Conservation (phyloP, 345 rosid genomes). For the Citrus sinensis region DVS_A1.0 CM039167.1:6044501-6045000, state of each 20-base stretch:
- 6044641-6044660: slow-evolving; percentile 13
- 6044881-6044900: slow-evolving; percentile 50
- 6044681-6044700: slow-evolving; percentile 1
- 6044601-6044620: neutral
- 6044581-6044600: neutral
- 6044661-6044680: slow-evolving; percentile 23
- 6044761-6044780: slow-evolving; percentile 10
- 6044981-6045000: slow-evolving; percentile 64
- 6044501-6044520: no score
- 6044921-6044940: slow-evolving; percentile 75
- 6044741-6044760: slow-evolving; percentile 1
- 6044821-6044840: slow-evolving; percentile 9
- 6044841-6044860: slow-evolving; percentile 4
- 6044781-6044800: slow-evolving; percentile 10
- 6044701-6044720: neutral
- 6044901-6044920: slow-evolving; percentile 53
- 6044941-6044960: slow-evolving; percentile 67
- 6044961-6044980: slow-evolving; percentile 79
- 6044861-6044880: slow-evolving; percentile 47
- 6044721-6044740: slow-evolving; percentile 17
- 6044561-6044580: neutral
- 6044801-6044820: slow-evolving; percentile 5
- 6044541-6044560: no score
- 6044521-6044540: no score
- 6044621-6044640: neutral